Evolutionary conservation across 805 yeast genomes (phyloP).

Genomic region (Kluyveromyces wickerhamii): DNA sequence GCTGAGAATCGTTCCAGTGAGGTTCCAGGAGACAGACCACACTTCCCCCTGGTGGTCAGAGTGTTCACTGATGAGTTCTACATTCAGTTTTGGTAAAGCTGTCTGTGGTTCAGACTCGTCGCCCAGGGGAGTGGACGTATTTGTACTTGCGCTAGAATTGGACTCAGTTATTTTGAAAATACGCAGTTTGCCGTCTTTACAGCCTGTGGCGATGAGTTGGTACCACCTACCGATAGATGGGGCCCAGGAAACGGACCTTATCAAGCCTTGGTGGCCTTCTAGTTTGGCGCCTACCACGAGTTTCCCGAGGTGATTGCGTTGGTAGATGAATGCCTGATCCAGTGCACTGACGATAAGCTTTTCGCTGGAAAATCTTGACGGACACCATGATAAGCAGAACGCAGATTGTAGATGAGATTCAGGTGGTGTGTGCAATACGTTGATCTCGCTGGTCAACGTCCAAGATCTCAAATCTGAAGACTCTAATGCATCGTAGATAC

Average conservation of each 20-base stretch:
- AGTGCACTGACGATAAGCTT: constrained; percentile 76
- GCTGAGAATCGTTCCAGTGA: constrained; percentile 85
- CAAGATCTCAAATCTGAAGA: constrained; percentile 82
- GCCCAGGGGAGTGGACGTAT: constrained; percentile 6
- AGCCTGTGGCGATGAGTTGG: constrained; percentile 88
- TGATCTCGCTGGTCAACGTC: constrained; percentile 67
- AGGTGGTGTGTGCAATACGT: constrained; percentile 60
- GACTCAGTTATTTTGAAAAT: constrained; percentile 64
- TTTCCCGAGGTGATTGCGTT: constrained; percentile 43
- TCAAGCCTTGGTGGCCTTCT: constrained; percentile 80
- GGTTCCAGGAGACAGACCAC: constrained; percentile 94
- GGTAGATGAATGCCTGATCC: constrained; percentile 80
- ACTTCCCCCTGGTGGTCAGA: constrained; percentile 82
- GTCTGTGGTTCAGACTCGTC: neutral
- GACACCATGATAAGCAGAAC: constrained; percentile 85
- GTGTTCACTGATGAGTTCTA: constrained; percentile 58
- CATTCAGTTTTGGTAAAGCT: constrained; percentile 25
- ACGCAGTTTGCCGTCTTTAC: constrained; percentile 88
- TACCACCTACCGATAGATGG: constrained; percentile 89
- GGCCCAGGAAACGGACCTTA: constrained; percentile 91
- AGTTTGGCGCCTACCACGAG: constrained; percentile 52
- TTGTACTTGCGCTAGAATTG: neutral
- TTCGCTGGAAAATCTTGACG: constrained; percentile 73
- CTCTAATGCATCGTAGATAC: constrained; percentile 82
- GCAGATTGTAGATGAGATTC: constrained; percentile 78